Conservation (phyloP, 495 filamentous ascomycete species). For the Aspergillus ellipticus region DNA sequence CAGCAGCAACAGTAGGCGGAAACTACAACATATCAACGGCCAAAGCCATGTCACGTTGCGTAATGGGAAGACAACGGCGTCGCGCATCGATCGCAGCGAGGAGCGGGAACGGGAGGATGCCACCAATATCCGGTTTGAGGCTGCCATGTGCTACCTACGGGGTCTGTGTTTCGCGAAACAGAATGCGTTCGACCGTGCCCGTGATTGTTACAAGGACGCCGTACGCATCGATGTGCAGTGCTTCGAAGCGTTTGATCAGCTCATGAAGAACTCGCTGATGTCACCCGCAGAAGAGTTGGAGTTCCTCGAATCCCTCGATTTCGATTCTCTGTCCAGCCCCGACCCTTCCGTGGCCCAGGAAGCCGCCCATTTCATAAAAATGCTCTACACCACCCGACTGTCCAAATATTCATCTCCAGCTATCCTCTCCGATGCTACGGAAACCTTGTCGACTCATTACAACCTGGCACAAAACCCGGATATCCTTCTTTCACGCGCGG, state of each 20-base stretch:
- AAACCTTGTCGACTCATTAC: conserved; percentile 89
- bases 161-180: conserved; percentile 95
- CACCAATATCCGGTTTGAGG: conserved; percentile 79
- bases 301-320: conserved; percentile 88
- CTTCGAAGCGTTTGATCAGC: conserved; percentile 94
- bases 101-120: conserved; percentile 63
- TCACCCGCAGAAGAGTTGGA: conserved; percentile 95
- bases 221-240: conserved; percentile 97
- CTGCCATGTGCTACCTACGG: conserved; percentile 93
- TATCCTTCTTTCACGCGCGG: conserved; percentile 85
- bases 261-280: conserved; percentile 97
- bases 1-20: conserved; percentile 61
- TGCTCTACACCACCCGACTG: conserved; percentile 94
- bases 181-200: conserved; percentile 95
- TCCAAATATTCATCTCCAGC: conserved; percentile 92
- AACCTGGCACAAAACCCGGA: conserved; percentile 85
- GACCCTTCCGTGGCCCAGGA: conserved; percentile 67
- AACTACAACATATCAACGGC: conserved; percentile 50
- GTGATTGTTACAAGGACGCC: conserved; percentile 97
- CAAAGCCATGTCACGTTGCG: conserved; percentile 47
- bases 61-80: conserved; percentile 39
- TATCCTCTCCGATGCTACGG: conserved; percentile 79
- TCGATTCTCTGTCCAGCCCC: conserved; percentile 66
- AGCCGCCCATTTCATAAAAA: conserved; percentile 87
- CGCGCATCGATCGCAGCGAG: conserved; percentile 57